Evolutionary conservation across 164 flowering plant genomes (phyloP).

Genomic region (Berberis vulgaris): DNA sequence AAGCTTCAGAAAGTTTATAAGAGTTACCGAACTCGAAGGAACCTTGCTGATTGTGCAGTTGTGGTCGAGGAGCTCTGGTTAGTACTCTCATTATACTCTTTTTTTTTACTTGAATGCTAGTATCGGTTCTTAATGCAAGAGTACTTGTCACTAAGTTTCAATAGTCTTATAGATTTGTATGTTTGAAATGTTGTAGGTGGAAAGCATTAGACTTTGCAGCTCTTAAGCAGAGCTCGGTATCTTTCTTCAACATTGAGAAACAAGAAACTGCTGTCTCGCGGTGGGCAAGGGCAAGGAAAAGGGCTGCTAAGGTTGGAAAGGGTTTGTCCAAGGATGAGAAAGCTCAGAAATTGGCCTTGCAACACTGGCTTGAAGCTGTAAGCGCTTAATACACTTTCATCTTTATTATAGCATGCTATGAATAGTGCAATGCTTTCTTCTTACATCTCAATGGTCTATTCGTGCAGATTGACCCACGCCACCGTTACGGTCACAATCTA

Average conservation of each 20-base stretch:
- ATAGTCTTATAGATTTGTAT: too few relatives aligned
- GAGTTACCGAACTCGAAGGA: constrained; percentile 66
- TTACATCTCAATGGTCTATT: too few relatives aligned
- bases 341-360: constrained; percentile 60
- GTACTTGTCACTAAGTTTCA: too few relatives aligned
- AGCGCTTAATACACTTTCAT: constrained; percentile 10
- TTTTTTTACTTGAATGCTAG: not conserved
- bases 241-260: too few relatives aligned
- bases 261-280: too few relatives aligned
- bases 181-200: too few relatives aligned
- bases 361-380: constrained; percentile 91
- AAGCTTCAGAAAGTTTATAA: constrained; percentile 64
- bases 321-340: constrained; percentile 71
- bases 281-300: too few relatives aligned
- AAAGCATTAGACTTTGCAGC: too few relatives aligned
- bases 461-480: too few relatives aligned
- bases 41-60: constrained; percentile 72
- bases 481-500: too few relatives aligned
- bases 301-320: constrained; percentile 48
- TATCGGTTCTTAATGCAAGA: too few relatives aligned
- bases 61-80: constrained; percentile 68
- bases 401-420: not conserved
- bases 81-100: constrained; percentile 9
- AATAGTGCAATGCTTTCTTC: not conserved
- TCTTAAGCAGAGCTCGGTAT: too few relatives aligned